Conservation (phyloP, 2,329 filamentous ascomycete genomes). For the Talaromyces sp. region DNA sequence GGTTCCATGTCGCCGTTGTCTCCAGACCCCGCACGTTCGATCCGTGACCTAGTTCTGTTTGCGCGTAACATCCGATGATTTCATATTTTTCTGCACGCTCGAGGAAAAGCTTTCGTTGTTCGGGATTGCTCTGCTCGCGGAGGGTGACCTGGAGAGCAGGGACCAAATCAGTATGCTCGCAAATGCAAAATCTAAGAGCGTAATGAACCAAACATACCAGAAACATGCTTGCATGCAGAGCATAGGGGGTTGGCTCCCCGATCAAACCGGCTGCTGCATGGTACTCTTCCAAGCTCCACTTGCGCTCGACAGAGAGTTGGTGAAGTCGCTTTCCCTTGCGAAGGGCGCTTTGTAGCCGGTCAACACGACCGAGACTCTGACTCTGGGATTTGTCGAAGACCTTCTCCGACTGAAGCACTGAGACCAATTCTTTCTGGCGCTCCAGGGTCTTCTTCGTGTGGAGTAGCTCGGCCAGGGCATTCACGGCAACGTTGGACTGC, state of each 20-base stretch:
- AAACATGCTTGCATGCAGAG: constrained; percentile 66
- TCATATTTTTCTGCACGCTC: constrained; percentile 63
- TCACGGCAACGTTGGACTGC: constrained; percentile 60
- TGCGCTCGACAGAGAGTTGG: constrained; percentile 59
- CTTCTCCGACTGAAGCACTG: constrained; percentile 60
- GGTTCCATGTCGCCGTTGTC: constrained; percentile 68
- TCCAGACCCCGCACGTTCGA: constrained; percentile 69
- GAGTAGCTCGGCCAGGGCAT: constrained; percentile 62
- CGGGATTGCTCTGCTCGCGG: constrained; percentile 56
- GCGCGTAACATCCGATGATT: constrained; percentile 72
- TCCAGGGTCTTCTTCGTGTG: constrained; percentile 62
- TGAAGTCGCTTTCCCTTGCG: constrained; percentile 65
- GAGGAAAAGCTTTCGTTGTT: constrained; percentile 68
- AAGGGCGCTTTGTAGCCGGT: constrained; percentile 63
- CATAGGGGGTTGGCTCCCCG: constrained; percentile 68
- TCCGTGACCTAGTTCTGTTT: constrained; percentile 74
- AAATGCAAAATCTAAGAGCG: not conserved
- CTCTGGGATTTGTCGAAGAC: constrained; percentile 75
- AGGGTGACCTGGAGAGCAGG: constrained; percentile 22
- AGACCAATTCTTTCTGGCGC: constrained; percentile 54
- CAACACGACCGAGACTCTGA: constrained; percentile 65
- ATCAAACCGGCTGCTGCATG: constrained; percentile 61
- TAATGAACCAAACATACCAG: constrained; percentile 39
- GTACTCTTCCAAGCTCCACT: constrained; percentile 62
- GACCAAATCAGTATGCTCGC: not conserved